Evolutionary conservation across 305 asterid species (phyloP).

Genomic region (Withania somnifera): DNA sequence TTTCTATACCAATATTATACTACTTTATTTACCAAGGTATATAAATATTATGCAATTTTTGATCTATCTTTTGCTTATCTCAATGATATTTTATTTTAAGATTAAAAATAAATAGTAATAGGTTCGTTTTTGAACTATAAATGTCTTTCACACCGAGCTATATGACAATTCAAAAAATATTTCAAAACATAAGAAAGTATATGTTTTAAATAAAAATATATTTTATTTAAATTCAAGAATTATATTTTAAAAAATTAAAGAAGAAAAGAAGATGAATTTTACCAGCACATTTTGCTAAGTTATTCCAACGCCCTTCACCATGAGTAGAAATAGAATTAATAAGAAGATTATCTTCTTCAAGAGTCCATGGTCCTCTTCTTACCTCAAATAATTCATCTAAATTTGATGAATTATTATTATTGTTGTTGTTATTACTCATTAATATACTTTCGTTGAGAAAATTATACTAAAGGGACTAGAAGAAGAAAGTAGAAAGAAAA

Average conservation of each 20-base stretch:
- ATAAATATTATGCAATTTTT: neutral
- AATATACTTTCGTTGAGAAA: neutral
- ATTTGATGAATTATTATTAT: neutral
- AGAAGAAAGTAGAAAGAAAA: neutral
- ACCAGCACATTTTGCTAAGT: constrained; percentile 75
- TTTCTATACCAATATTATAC: neutral
- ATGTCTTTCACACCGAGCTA: neutral
- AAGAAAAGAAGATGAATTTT: neutral
- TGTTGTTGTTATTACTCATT: neutral
- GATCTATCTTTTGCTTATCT: neutral
- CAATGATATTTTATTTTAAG: neutral
- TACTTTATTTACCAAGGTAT: too few relatives aligned
- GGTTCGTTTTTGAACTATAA: neutral
- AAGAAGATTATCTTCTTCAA: constrained; percentile 79
- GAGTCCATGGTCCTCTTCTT: constrained; percentile 91
- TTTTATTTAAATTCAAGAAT: neutral
- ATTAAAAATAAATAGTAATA: neutral
- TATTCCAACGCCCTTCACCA: constrained; percentile 89
- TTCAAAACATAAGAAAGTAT: neutral
- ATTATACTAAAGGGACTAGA: neutral
- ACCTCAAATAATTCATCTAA: constrained; percentile 41
- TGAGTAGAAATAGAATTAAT: constrained; percentile 42
- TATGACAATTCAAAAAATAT: neutral
- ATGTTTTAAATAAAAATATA: too few relatives aligned
- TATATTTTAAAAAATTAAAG: too few relatives aligned